phyloP scores from a whole-genome alignment of 768 basidiomycete species.

The Rhodotorula diobovata region DNA sequence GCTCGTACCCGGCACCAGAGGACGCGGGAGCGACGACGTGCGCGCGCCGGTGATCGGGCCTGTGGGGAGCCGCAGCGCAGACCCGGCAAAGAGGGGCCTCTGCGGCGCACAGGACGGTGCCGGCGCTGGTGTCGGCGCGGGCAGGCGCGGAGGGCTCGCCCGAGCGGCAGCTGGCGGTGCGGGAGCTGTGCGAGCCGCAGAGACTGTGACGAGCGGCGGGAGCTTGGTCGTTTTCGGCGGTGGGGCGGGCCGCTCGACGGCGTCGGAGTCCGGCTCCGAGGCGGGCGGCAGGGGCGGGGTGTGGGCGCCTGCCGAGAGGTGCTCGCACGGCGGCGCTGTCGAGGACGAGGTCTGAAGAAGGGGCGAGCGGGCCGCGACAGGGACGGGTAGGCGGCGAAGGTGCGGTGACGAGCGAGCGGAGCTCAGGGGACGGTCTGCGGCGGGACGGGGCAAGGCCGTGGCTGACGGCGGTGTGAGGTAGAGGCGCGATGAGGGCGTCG shows the following conservation, averaged over 20 bases:
- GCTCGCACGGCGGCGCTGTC: too few species aligned
- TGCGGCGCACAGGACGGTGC: neutral
- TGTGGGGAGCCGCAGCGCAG: neutral
- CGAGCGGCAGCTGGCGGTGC: too few species aligned
- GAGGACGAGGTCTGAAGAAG: too few species aligned
- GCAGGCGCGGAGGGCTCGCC: too few species aligned
- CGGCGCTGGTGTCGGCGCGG: too few species aligned
- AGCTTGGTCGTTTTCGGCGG: neutral
- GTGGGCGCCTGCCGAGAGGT: too few species aligned
- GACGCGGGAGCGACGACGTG: neutral
- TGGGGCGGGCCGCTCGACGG: neutral
- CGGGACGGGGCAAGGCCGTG: neutral
- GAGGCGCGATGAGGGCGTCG: neutral
- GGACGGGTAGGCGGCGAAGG: neutral
- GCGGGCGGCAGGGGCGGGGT: neutral
- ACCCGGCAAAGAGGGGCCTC: neutral
- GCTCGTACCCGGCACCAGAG: too few species aligned
- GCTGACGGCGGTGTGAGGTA: neutral
- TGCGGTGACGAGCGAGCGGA: too few species aligned
- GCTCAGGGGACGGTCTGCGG: too few species aligned
- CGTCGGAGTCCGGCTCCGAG: too few species aligned
- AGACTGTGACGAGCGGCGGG: neutral
- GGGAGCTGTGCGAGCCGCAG: too few species aligned
- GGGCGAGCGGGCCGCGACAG: neutral
- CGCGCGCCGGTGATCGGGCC: too few species aligned